Conservation (phyloP, 129 eudicot genomes). For the Chrysanthemum seticuspe region DNA sequence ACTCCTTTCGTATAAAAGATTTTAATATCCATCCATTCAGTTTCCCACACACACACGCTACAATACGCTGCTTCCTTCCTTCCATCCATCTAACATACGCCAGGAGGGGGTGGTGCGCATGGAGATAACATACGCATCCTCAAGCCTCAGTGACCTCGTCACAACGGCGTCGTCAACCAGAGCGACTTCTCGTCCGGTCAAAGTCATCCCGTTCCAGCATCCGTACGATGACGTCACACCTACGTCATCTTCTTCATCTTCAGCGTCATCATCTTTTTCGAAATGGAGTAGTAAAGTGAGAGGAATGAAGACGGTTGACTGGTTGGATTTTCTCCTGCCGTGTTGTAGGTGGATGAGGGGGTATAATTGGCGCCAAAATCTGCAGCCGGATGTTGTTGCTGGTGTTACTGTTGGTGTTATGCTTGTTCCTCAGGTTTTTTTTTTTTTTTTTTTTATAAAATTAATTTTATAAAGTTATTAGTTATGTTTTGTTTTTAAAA, state of each 20-base stretch:
- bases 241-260: conserved; percentile 30
- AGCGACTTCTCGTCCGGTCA: conserved; percentile 50
- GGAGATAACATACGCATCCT: conserved; percentile 72
- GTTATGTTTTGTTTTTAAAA: too few relatives aligned
- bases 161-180: conserved; percentile 21
- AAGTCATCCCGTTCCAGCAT: conserved; percentile 73
- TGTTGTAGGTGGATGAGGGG: conserved; percentile 88
- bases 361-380: conserved; percentile 60
- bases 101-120: conserved; percentile 32
- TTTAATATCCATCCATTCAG: too few relatives aligned
- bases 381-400: conserved; percentile 86
- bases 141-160: conserved; percentile 45
- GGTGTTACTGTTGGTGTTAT: conserved; percentile 92
- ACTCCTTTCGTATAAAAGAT: too few relatives aligned
- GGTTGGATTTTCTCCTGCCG: conserved; percentile 71
- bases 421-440: conserved; percentile 92
- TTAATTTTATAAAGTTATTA: too few relatives aligned
- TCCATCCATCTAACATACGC: conserved; percentile 13
- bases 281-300: conserved; percentile 62
- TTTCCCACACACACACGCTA: too few relatives aligned
- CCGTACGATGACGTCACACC: conserved; percentile 37
- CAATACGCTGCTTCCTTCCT: not conserved
- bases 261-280: conserved; percentile 29
- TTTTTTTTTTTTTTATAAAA: not conserved
- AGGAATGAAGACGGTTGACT: conserved; percentile 60